These are phyloP conservation scores for Gryganskiella cystojenkinii DNA, from an alignment of 192 early-diverging fungal genomes.

Conservation along the genomic window DNA sequence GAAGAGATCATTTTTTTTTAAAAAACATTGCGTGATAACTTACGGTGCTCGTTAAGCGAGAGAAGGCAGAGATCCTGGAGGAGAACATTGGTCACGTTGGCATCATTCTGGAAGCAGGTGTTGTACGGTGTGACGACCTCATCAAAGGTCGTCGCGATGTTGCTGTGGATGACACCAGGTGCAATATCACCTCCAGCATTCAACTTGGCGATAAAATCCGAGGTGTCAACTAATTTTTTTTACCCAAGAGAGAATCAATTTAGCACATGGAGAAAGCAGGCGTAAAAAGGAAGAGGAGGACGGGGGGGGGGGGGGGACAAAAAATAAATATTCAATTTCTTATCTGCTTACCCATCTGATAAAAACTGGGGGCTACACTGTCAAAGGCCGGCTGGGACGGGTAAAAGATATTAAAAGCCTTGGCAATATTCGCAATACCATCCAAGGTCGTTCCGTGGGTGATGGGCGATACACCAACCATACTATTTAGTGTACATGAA, in stretches of 20 bases:
- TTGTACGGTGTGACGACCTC: constrained; percentile 35
- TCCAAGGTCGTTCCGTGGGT: constrained; percentile 36
- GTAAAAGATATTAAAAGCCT: constrained; percentile 13
- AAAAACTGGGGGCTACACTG: constrained; percentile 19
- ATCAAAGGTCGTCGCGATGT: constrained; percentile 30
- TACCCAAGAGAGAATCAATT: not conserved
- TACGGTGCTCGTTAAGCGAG: constrained; percentile 32
- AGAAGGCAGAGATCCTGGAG: constrained; percentile 26
- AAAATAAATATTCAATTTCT: not conserved
- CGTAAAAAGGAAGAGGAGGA: not conserved
- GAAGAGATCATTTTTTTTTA: no score
- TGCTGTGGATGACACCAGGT: constrained; percentile 22
- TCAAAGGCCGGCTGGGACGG: constrained; percentile 15
- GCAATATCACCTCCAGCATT: constrained; percentile 20
- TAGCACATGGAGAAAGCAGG: not conserved
- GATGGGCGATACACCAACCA: constrained; percentile 30
- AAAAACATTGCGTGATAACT: not conserved
- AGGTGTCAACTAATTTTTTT: not conserved
- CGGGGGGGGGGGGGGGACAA: not conserved
- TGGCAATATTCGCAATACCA: constrained; percentile 13
- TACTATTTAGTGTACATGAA: no score
- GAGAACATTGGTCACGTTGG: constrained; percentile 12
- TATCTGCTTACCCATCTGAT: constrained; percentile 15
- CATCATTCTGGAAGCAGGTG: constrained; percentile 11
- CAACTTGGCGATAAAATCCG: constrained; percentile 22